phyloP scores from a whole-genome alignment of 1,284 basidiomycete genomes.

The Salmacisia buchloeana region DNA sequence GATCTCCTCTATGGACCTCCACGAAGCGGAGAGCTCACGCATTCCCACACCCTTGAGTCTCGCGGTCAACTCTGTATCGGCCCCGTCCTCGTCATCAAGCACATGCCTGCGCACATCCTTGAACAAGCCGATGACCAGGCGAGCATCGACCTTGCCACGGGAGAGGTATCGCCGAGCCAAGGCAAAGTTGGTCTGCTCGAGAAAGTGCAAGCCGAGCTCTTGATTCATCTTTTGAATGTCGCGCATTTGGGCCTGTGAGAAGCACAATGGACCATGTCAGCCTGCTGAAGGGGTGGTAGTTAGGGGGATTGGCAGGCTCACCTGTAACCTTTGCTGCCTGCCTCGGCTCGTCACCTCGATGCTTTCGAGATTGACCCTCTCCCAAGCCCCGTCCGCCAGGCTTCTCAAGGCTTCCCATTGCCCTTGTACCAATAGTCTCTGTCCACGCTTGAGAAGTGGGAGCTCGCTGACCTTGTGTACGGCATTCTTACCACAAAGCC shows the following conservation, averaged over 20 bases:
- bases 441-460: not conserved
- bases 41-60: too few species aligned
- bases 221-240: slow-evolving; percentile 13
- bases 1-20: not conserved
- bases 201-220: slow-evolving; percentile 20
- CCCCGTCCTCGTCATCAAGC: not conserved
- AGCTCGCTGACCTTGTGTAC: slow-evolving; percentile 13
- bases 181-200: slow-evolving; percentile 23
- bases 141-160: slow-evolving; percentile 21
- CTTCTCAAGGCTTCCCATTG: slow-evolving; percentile 8
- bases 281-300: not conserved
- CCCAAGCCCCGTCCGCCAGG: slow-evolving; percentile 13
- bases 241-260: slow-evolving; percentile 13
- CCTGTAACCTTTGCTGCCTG: not conserved
- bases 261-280: slow-evolving; percentile 18
- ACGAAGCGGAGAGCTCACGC: not conserved
- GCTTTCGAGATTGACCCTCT: not conserved
- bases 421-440: slow-evolving; percentile 6
- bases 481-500: slow-evolving; percentile 12
- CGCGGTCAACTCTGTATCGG: not conserved
- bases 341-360: not conserved
- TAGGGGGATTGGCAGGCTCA: not conserved
- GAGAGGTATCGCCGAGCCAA: slow-evolving; percentile 17
- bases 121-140: slow-evolving; percentile 24
- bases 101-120: slow-evolving; percentile 5